Percentiles rank a stretch among this genome's conserved stretches.
Conservation (phyloP, 1,139 yeast genomes). For the Tardiomyces digboiensis region DNA sequence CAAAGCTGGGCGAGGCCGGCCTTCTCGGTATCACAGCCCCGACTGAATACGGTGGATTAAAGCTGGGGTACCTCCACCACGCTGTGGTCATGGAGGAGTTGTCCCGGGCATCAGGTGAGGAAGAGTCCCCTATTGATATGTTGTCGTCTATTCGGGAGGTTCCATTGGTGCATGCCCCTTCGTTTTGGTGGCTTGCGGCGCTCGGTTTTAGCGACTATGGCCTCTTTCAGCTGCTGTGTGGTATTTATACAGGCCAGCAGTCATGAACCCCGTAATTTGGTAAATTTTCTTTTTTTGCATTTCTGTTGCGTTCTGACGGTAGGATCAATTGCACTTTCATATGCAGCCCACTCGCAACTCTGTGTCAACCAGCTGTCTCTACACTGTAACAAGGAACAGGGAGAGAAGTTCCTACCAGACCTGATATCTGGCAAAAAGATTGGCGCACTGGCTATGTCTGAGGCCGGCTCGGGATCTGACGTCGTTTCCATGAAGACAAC, state of each 20-base stretch:
- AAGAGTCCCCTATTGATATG: too few species aligned
- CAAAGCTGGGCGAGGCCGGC: conserved; percentile 27
- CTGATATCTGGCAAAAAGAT: conserved; percentile 22
- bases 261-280: too few species aligned
- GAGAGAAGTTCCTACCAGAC: conserved; percentile 23
- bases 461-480: conserved; percentile 25
- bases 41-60: conserved; percentile 25
- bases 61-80: conserved; percentile 26
- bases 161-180: too few species aligned
- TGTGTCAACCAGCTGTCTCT: conserved; percentile 26
- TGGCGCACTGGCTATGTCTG: conserved; percentile 28
- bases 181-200: too few species aligned
- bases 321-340: conserved; percentile 26
- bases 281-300: too few species aligned
- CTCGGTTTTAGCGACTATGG: too few species aligned
- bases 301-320: too few species aligned
- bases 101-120: conserved; percentile 23
- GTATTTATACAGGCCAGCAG: too few species aligned
- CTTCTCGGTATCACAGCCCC: conserved; percentile 27
- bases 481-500: conserved; percentile 21
- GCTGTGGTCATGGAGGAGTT: conserved; percentile 27
- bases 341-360: conserved; percentile 27
- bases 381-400: conserved; percentile 21
- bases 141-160: too few species aligned
- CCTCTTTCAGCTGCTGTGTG: too few species aligned